phyloP scores from a whole-genome alignment of 352 stramenopile species.

The Nothophytophthora sp. region DNA sequence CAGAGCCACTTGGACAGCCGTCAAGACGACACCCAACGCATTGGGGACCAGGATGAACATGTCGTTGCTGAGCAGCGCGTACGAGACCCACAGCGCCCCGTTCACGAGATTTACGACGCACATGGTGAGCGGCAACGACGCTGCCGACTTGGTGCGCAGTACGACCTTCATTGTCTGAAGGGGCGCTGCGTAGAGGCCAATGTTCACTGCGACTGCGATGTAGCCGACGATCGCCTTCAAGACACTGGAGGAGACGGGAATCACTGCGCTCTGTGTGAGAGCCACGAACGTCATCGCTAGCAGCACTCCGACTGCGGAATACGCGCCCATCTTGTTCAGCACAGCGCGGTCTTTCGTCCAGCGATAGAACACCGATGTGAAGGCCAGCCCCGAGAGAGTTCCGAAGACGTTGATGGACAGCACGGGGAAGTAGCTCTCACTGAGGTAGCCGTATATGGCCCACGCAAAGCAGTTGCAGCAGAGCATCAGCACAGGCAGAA shows the following conservation, averaged over 20 bases:
- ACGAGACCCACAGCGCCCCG: slow-evolving; percentile 38
- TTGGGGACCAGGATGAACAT: slow-evolving; percentile 32
- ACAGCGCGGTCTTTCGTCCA: slow-evolving; percentile 17
- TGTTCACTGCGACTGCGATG: slow-evolving; percentile 23
- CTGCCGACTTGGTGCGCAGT: slow-evolving; percentile 27
- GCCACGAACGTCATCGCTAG: slow-evolving; percentile 15
- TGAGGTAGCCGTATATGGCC: slow-evolving; percentile 30
- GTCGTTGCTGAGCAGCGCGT: slow-evolving; percentile 28
- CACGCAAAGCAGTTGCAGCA: slow-evolving; percentile 34
- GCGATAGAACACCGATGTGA: slow-evolving; percentile 29
- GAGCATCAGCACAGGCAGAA: slow-evolving; percentile 31
- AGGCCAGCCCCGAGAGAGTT: slow-evolving; percentile 23
- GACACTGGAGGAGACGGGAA: slow-evolving; percentile 6
- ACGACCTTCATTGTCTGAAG: slow-evolving; percentile 33
- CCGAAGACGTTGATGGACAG: slow-evolving; percentile 31
- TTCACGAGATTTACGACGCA: slow-evolving; percentile 32
- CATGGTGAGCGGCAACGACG: slow-evolving; percentile 42
- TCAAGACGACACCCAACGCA: slow-evolving; percentile 22
- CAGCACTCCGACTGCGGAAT: background rate
- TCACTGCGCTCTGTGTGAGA: slow-evolving; percentile 15
- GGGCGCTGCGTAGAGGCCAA: slow-evolving; percentile 28
- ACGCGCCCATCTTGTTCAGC: slow-evolving; percentile 18
- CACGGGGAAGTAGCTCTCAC: slow-evolving; percentile 24
- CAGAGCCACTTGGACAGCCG: slow-evolving; percentile 10
- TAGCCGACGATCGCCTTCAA: slow-evolving; percentile 34